These are phyloP conservation scores for Metschnikowia drakensbergensis DNA, from an alignment of 805 yeast genomes.

Conservation along the genomic window DNA sequence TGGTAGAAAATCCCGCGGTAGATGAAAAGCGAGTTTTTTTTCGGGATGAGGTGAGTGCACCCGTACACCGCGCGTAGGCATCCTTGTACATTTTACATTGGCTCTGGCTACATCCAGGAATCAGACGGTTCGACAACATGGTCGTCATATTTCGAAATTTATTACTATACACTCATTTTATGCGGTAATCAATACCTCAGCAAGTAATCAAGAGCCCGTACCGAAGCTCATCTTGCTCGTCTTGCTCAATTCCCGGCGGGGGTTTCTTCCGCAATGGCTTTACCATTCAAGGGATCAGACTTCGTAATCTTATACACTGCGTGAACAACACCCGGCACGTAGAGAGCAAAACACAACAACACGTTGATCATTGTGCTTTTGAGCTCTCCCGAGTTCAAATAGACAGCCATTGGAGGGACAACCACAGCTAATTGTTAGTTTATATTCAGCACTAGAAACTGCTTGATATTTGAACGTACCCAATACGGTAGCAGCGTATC, in stretches of 20 bases:
- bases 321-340: constrained; percentile 2
- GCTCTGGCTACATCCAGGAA: no score
- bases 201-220: neutral
- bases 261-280: neutral
- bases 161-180: constrained; percentile 4
- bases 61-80: constrained; percentile 1
- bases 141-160: neutral
- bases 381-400: constrained; percentile 1
- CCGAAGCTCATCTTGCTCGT: neutral
- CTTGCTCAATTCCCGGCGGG: neutral
- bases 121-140: no score
- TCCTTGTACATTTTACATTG: no score
- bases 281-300: constrained; percentile 1
- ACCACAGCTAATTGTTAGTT: constrained; percentile 3
- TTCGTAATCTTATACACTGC: neutral
- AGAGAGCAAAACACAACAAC: constrained; percentile 1
- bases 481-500: constrained; percentile 3
- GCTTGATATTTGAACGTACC: neutral
- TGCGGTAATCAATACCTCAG: neutral
- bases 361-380: neutral
- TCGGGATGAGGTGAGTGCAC: constrained; percentile 9
- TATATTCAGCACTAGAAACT: no score
- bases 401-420: constrained; percentile 2
- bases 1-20: constrained; percentile 2
- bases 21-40: constrained; percentile 5